Evolutionary conservation across 768 basidiomycete species (phyloP).

Genomic region (Mycena sanguinolenta): DNA sequence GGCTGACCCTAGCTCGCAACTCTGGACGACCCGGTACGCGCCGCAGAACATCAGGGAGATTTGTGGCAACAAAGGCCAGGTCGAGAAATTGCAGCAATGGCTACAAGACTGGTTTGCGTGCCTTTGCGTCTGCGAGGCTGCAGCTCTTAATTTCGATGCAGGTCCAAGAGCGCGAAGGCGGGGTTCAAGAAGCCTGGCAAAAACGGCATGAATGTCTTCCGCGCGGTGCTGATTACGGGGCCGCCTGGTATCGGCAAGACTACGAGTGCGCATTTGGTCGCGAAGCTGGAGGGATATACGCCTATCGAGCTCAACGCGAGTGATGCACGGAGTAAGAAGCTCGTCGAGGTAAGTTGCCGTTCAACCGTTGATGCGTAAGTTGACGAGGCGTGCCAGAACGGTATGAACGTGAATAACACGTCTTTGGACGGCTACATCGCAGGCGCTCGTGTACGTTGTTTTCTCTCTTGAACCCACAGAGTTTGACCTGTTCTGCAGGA

Average conservation of each 20-base stretch:
- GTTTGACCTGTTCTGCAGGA: constrained; percentile 49
- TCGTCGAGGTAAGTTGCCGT: constrained; percentile 80
- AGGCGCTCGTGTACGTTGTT: constrained; percentile 61
- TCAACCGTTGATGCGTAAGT: not conserved
- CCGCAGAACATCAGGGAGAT: constrained; percentile 90
- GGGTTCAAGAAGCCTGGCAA: constrained; percentile 97
- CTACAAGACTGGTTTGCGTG: constrained; percentile 83
- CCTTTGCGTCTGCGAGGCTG: not conserved
- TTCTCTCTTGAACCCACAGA: not conserved
- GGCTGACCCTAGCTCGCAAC: constrained; percentile 68
- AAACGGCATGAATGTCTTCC: constrained; percentile 86
- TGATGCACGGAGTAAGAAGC: constrained; percentile 95
- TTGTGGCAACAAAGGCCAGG: constrained; percentile 93
- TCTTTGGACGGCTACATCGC: constrained; percentile 90
- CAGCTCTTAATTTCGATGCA: constrained; percentile 45
- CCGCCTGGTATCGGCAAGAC: constrained; percentile 99
- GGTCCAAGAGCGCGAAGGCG: constrained; percentile 79
- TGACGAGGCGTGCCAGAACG: constrained; percentile 64
- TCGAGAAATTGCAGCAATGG: constrained; percentile 93
- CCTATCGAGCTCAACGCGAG: constrained; percentile 98
- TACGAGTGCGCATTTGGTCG: constrained; percentile 93
- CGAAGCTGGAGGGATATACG: constrained; percentile 90
- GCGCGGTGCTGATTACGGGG: constrained; percentile 92
- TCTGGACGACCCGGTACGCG: constrained; percentile 97
- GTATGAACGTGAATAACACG: constrained; percentile 90